Base-by-base conservation (phyloP, 495 filamentous ascomycete genomes). In the Podospora conica region DNA sequence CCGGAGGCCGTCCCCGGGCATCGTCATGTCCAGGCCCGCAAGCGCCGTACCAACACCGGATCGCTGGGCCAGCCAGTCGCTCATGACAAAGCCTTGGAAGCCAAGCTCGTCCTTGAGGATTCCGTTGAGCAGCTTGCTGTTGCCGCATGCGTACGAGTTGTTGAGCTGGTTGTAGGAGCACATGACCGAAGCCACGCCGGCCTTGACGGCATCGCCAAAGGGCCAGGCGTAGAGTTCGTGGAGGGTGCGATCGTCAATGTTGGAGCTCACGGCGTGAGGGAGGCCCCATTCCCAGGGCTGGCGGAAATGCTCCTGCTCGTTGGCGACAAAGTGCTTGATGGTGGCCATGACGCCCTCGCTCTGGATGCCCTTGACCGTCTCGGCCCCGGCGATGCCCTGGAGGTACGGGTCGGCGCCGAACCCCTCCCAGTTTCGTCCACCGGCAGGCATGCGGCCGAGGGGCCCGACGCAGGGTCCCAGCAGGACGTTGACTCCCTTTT, bases 51-150 rank as follows among this genome's bases (percentile, higher is more conserved):
- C 85, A 0, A 97, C 90, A 24, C 93, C 93, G 24, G 87, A 88
- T 29, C 91, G 84, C 74, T 96, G 93, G 7, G 93, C 94, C 6
- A 96, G 84, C 94, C 94, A 98, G 75, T 98, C 94, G 8, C 87
- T 90, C 80, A 94, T 90, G 1, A 98, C 90, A 58, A 96, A 97
- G 0, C 94, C 94, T 67, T 96, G 93, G 73, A 98, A 98, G 9
- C 92, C 93, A 9, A 97, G 78, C 74, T 98, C 94, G 70, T 97
- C 93, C 73, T 96, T 96, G 7, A 98, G 79, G n/a, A 96, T 85
- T 2, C 93, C 92, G 73, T 97, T 98, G 60, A 98, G 76, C 9
- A 96, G 77, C 75, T 96, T 95, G 75, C 90, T 94, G 77, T 97
- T 98, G 23, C 90, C 89, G 70, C 94, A 98, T 2, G 92, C 85